phyloP scores from a whole-genome alignment of 176 grass and related monocot species.

The Olyra latifolia region DNA sequence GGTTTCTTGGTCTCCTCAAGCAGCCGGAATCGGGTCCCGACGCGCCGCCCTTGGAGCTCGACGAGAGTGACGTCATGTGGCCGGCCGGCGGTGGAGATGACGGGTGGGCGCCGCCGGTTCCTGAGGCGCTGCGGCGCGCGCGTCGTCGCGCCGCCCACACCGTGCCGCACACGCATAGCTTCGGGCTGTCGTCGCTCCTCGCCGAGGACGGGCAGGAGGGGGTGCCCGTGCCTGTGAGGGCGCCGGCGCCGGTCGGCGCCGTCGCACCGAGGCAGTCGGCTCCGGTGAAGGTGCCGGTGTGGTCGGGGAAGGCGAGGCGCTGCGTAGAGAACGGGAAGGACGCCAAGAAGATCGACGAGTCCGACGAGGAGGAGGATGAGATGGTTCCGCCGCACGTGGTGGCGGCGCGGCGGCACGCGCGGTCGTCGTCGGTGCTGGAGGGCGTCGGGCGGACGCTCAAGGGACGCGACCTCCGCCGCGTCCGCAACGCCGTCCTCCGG shows the following conservation, averaged over 20 bases:
- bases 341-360: conserved; percentile 11
- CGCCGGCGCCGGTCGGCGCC: background rate
- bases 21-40: conserved; percentile 24
- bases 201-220: background rate
- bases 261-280: conserved; percentile 47
- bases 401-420: conserved; percentile 46
- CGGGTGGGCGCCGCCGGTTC: background rate
- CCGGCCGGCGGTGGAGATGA: background rate
- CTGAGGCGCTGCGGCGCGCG: background rate
- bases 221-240: conserved; percentile 17
- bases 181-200: conserved; percentile 55
- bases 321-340: background rate
- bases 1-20: conserved; percentile 54
- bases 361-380: conserved; percentile 28
- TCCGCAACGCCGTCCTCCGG: conserved; percentile 60
- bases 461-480: conserved; percentile 53
- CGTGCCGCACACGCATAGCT: conserved; percentile 54
- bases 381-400: conserved; percentile 63
- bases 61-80: conserved; percentile 64
- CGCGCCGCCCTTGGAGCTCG: conserved; percentile 43
- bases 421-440: conserved; percentile 61
- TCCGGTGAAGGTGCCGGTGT: conserved; percentile 51
- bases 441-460: conserved; percentile 62
- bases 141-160: conserved; percentile 15
- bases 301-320: conserved; percentile 23